A percentile compares a stretch with the other conserved stretches of the same genome.
These are phyloP conservation scores for Podila clonocystis DNA, from an alignment of 192 early-diverging fungal genomes.

Conservation along the genomic window DNA sequence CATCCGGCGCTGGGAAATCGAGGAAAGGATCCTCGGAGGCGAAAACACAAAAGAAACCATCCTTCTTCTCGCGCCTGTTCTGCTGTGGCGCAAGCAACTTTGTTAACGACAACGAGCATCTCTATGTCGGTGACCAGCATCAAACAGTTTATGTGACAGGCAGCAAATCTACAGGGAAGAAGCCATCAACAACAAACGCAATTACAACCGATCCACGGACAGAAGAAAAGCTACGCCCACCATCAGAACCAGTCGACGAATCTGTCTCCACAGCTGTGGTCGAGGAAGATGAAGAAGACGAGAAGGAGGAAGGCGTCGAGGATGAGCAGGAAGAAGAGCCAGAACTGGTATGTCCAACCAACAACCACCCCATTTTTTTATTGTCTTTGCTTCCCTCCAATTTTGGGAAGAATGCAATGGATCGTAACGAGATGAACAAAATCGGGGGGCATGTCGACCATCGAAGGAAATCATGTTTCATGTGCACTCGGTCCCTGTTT, in stretches of 20 bases:
- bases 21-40: slow-evolving; percentile 31
- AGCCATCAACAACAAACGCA: slow-evolving; percentile 4
- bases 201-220: not conserved
- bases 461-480: too few species aligned
- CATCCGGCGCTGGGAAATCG: slow-evolving; percentile 17
- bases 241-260: slow-evolving; percentile 1
- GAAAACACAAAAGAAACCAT: slow-evolving; percentile 36
- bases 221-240: not conserved
- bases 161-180: slow-evolving; percentile 32
- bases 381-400: too few species aligned
- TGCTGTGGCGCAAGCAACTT: slow-evolving; percentile 46
- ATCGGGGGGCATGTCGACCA: too few species aligned
- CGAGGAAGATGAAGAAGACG: not conserved
- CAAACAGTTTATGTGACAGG: slow-evolving; percentile 28
- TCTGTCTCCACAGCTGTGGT: slow-evolving; percentile 2
- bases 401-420: too few species aligned
- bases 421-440: too few species aligned
- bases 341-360: not conserved
- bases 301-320: not conserved
- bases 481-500: too few species aligned
- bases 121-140: slow-evolving; percentile 10
- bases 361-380: too few species aligned
- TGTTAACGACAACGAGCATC: slow-evolving; percentile 39
- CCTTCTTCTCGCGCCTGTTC: slow-evolving; percentile 38
- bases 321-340: not conserved